Base-by-base conservation (phyloP, 2,329 filamentous ascomycete species). In the Xylaria polymorpha region DNA sequence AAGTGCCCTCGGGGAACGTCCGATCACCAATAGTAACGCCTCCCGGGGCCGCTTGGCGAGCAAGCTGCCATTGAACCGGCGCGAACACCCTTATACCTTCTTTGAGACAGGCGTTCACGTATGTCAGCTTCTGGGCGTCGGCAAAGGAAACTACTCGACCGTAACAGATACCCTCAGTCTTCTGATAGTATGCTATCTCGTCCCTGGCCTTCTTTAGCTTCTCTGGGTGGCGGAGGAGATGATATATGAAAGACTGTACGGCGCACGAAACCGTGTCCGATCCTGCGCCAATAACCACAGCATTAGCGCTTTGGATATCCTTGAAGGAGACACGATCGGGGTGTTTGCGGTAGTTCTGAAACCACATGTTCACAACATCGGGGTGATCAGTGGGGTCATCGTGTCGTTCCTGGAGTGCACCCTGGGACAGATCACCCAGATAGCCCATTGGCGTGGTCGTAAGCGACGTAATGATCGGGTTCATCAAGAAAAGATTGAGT, bases 81-180 rank as follows among this genome's bases (percentile, higher is more conserved):
- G 43, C 35, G 48, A 73, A 72, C 20, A 77, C 64, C 18, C 77
- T 65, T 44, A 78, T 66, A n/a, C 70, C 63, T 64, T 77, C 76
- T 56, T 75, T 74, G 51, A 77, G 73, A 63, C 74, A 75, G 20
- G 75, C 76, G 25, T 71, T 68, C 46, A 77, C 64, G 57, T 77
- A 78, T 0, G 74, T 72, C n/a, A 77, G 64, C 22, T 70, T 63
- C 50, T 73, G 68, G 18, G 74, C 56, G 20, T 74, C 69, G 15
- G 61, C 60, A 41, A 66, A 71, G 41, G 70, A 64, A 35, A 74
- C 59, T 1, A 71, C 25, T 20, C 64, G 20, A 50, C 68, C 51
- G 20, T 64, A 43, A 29, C 62, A 72, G 14, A 18, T 50, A n/a
- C 65, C 66, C 32, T 53, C 46, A n/a, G 63, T 60, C 41, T 18